Conservation (phyloP, 2,329 filamentous ascomycete species). For the Talaromyces piceae region DNA sequence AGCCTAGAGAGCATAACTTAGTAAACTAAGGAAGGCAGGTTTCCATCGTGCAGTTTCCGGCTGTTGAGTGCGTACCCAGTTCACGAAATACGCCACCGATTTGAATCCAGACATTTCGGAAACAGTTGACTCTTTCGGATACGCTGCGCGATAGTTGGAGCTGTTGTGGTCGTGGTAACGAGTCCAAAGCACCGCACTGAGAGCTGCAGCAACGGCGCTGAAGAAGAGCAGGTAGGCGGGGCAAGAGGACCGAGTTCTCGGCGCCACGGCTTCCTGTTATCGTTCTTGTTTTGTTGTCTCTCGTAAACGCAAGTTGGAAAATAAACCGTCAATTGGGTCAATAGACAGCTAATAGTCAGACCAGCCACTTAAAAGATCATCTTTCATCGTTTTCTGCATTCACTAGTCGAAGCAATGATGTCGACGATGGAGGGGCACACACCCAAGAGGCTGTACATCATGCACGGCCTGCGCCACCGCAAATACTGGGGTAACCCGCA, state of each 20-base stretch:
- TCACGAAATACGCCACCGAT: constrained; percentile 38
- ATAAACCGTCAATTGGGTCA: too few relatives aligned
- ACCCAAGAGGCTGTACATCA: neutral
- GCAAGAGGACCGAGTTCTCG: neutral
- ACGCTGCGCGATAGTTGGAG: neutral
- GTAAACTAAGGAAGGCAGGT: too few relatives aligned
- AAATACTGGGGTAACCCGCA: neutral
- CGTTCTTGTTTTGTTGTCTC: neutral
- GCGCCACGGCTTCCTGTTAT: neutral
- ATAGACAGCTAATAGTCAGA: neutral
- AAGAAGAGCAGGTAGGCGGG: neutral
- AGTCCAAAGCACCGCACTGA: neutral
- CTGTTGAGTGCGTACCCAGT: constrained; percentile 30
- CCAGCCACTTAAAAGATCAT: neutral
- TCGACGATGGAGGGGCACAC: neutral
- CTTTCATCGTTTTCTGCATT: too few relatives aligned
- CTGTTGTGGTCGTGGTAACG: too few relatives aligned
- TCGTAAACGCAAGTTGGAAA: too few relatives aligned
- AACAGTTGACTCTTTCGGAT: neutral
- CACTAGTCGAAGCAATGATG: neutral
- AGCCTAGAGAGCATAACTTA: constrained; percentile 41
- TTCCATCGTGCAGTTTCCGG: neutral
- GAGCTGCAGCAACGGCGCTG: neutral
- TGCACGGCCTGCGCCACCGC: neutral
- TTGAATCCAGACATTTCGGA: constrained; percentile 18